phyloP scores from a whole-genome alignment of 805 yeast genomes.

The Deakozyma indianensis region DNA sequence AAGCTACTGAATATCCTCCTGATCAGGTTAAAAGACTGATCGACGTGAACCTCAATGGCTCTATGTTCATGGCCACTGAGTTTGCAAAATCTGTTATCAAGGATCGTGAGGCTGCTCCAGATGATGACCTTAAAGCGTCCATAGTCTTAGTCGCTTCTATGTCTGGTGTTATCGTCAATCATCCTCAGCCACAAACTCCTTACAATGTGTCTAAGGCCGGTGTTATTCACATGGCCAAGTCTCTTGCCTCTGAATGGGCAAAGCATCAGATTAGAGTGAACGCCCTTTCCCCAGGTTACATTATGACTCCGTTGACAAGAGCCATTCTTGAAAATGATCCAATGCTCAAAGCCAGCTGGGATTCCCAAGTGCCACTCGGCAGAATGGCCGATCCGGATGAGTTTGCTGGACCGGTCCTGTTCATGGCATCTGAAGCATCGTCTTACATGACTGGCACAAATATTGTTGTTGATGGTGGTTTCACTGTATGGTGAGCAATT shows the following conservation, averaged over 20 bases:
- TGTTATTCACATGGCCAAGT: conserved; percentile 48
- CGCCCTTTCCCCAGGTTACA: conserved; percentile 69
- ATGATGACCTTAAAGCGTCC: neutral
- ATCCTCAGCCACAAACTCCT: conserved; percentile 59
- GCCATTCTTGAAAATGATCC: conserved; percentile 41
- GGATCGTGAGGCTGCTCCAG: conserved; percentile 11
- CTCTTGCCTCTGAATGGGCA: conserved; percentile 67
- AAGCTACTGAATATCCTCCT: conserved; percentile 67
- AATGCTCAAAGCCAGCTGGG: conserved; percentile 54
- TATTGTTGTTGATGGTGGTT: conserved; percentile 76
- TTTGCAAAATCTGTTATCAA: conserved; percentile 54
- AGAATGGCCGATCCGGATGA: conserved; percentile 81
- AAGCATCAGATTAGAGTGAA: conserved; percentile 53
- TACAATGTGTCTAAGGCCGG: conserved; percentile 66
- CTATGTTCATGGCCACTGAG: conserved; percentile 59
- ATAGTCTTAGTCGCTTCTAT: neutral
- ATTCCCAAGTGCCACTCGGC: conserved; percentile 55
- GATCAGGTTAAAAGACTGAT: conserved; percentile 47
- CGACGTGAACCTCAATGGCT: conserved; percentile 61
- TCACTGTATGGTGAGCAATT: conserved; percentile 53
- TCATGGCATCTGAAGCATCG: conserved; percentile 61
- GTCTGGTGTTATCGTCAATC: conserved; percentile 54
- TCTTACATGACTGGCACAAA: conserved; percentile 77
- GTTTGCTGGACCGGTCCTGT: conserved; percentile 62
- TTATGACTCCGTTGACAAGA: conserved; percentile 63